Evolutionary conservation across 352 stramenopile genomes (phyloP), one percentile per base, ranked within the genome.

Genomic region (Phytophthora meadii): DNA sequence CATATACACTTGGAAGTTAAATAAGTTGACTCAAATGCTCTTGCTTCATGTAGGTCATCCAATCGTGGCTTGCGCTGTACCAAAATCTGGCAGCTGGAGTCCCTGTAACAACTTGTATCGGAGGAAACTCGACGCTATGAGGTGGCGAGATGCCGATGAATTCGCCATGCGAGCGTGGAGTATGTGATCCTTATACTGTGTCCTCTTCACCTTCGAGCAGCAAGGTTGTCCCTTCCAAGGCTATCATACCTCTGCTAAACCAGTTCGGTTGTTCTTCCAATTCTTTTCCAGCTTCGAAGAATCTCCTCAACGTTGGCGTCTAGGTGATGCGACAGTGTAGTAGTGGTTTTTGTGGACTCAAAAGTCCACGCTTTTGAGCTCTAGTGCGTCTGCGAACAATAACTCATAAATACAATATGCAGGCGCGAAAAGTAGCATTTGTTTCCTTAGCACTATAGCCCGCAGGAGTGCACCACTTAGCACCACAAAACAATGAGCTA

Each of bases 61-160:
- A 82, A 70, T 68, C 71, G n/a, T 82, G 74, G 74, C 68, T 74
- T 55, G 61, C 44, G 15, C 32, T 83, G 45, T 83, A 83, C 39
- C 72, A 79, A 54, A 80, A 78, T 24, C 59, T 82, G 30, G 46
- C 49, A 19, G 56, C 72, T 64, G 62, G 75, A 22, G 64, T 52
- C 34, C 54, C 72, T 42, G 46, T 81, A 19, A 63, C 58, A 28
- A 53, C 51, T 10, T 78, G 71, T 37, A 64, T 76, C 30, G 41
- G 47, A 46, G 41, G 51, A 57, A 27, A 25, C 6, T 54, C 48
- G 10, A 55, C 54, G 37, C 32, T 60, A 27, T 78, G 56, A 79
- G 50, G 6, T 22, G 24, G 10, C 25, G 10, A 53, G n/a, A 28
- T 52, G 45, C 15, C 32, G 61, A 25, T 15, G 24, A 61, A 37